phyloP scores from a whole-genome alignment of 345 rosid species.

The Pistacia atlantica region DNA sequence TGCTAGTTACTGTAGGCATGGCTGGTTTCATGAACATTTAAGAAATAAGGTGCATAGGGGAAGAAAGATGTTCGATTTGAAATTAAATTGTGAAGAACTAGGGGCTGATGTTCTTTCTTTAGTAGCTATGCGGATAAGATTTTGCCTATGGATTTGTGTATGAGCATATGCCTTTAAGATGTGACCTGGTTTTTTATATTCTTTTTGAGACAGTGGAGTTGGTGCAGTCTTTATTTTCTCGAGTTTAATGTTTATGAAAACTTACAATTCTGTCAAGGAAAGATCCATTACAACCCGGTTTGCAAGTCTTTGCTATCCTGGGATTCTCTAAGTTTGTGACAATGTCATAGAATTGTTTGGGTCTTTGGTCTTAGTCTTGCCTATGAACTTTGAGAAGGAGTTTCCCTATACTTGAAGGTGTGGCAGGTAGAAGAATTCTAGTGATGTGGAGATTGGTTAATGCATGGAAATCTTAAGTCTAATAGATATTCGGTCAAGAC shows the following conservation, averaged over 20 bases:
- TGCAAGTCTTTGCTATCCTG: neutral
- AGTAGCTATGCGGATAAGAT: neutral
- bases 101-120: neutral
- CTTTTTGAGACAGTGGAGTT: no score
- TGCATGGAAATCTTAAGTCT: neutral
- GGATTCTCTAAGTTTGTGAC: neutral
- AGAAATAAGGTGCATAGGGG: neutral
- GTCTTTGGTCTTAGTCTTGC: neutral
- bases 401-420: neutral
- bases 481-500: neutral
- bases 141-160: neutral
- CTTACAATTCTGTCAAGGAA: no score
- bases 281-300: no score
- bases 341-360: neutral
- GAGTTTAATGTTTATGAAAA: no score
- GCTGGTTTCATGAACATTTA: neutral
- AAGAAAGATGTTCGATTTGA: slow-evolving; percentile 2
- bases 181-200: no score
- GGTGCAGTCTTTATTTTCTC: no score
- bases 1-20: neutral
- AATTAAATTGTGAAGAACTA: neutral
- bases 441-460: neutral
- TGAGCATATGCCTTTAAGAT: neutral
- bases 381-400: no score
- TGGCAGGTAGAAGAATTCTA: neutral